Percentiles rank a stretch among this genome's conserved stretches.
These are phyloP conservation scores for Naganishia vishniacii DNA, from an alignment of 768 basidiomycete genomes.

Conservation along the genomic window DNA sequence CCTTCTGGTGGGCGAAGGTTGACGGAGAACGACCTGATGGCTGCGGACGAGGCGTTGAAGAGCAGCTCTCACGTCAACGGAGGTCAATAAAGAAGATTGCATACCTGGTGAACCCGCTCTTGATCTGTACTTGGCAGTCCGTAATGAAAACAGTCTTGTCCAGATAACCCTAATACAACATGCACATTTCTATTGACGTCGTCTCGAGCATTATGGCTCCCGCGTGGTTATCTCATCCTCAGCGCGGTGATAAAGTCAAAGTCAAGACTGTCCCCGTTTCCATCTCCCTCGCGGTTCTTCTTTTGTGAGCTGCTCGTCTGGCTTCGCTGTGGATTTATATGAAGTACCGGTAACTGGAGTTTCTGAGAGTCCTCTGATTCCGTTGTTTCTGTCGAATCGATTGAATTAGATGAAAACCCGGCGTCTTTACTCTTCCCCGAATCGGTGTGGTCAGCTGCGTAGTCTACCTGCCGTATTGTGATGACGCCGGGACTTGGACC, in stretches of 20 bases:
- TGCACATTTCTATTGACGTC: neutral
- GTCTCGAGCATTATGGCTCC: neutral
- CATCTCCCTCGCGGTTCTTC: neutral
- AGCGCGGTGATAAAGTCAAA: neutral
- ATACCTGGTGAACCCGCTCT: too few relatives aligned
- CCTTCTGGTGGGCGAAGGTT: conserved; percentile 82
- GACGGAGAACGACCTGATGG: conserved; percentile 77
- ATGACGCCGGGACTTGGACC: too few relatives aligned
- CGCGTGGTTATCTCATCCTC: neutral
- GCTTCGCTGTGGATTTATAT: neutral
- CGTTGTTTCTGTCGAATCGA: neutral
- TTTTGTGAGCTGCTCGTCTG: too few relatives aligned
- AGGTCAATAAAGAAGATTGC: neutral
- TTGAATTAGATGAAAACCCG: neutral
- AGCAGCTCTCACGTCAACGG: conserved; percentile 26
- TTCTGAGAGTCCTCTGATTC: conserved; percentile 8
- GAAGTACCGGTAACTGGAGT: neutral
- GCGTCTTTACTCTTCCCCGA: neutral
- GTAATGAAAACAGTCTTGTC: neutral
- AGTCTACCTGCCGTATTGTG: too few relatives aligned
- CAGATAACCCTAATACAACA: conserved; percentile 19
- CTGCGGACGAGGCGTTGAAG: conserved; percentile 77
- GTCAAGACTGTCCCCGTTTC: neutral
- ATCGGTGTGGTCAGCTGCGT: neutral
- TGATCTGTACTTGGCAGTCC: too few relatives aligned